Conservation (phyloP, 441 rosid species). For the Brassica balearica region DNA sequence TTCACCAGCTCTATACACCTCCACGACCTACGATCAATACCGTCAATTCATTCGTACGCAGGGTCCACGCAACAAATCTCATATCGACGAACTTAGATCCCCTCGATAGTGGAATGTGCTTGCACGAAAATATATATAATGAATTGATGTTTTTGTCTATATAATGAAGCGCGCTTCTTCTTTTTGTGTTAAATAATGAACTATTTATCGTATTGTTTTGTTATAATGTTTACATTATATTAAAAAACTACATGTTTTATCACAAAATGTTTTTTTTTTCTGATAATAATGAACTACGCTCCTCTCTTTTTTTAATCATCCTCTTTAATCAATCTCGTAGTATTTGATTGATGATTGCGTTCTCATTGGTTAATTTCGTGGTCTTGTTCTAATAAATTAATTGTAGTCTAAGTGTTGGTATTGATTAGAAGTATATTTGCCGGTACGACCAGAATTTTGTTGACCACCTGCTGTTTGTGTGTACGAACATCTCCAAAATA, state of each 20-base stretch:
- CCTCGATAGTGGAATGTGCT: conserved; percentile 44
- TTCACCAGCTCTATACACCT: conserved; percentile 57
- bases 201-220: background rate
- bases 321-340: background rate
- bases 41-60: conserved; percentile 69
- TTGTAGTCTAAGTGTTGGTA: no score
- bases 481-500: no score
- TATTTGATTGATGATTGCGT: background rate
- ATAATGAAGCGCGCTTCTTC: conserved; percentile 12
- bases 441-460: no score
- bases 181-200: background rate
- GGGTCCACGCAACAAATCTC: conserved; percentile 83
- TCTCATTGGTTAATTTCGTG: no score
- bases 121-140: background rate
- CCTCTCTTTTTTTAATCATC: background rate
- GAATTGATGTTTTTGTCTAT: background rate
- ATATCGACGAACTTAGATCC: conserved; percentile 71
- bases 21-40: conserved; percentile 81
- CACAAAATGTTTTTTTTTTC: background rate
- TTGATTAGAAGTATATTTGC: no score
- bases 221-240: background rate
- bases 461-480: no score
- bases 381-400: no score
- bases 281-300: background rate
- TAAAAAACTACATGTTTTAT: no score